phyloP scores from a whole-genome alignment of 2,329 filamentous ascomycete genomes.

The Aureobasidium sp. region DNA sequence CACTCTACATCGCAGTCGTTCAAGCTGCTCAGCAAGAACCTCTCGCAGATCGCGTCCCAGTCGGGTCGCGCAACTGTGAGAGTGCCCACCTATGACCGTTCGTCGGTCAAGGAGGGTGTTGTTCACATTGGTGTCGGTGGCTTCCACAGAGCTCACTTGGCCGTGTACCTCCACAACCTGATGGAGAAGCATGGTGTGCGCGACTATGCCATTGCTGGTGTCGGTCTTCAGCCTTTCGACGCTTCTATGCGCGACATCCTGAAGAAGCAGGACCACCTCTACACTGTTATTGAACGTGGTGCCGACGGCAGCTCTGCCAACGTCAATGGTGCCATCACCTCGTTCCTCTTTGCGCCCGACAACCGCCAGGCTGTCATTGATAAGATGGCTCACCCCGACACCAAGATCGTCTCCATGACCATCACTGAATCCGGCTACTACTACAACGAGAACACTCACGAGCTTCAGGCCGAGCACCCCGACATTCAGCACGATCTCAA shows the following conservation, averaged over 20 bases:
- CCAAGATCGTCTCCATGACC: constrained; percentile 47
- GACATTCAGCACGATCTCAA: constrained; percentile 43
- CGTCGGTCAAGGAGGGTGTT: constrained; percentile 43
- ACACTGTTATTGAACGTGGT: constrained; percentile 48
- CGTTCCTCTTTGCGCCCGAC: constrained; percentile 45
- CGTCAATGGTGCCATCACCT: constrained; percentile 45
- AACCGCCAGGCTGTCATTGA: constrained; percentile 43
- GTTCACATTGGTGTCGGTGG: constrained; percentile 48
- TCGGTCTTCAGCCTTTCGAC: constrained; percentile 45
- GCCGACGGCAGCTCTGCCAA: constrained; percentile 41
- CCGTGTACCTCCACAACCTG: constrained; percentile 43
- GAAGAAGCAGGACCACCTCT: constrained; percentile 41
- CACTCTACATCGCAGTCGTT: constrained; percentile 25
- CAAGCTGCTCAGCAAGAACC: constrained; percentile 33
- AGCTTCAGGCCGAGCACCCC: constrained; percentile 40
- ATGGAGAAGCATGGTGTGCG: constrained; percentile 38
- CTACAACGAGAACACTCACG: constrained; percentile 51
- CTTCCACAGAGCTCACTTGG: constrained; percentile 47
- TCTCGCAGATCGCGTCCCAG: constrained; percentile 28
- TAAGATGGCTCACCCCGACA: constrained; percentile 49
- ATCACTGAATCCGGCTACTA: constrained; percentile 51
- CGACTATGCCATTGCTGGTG: constrained; percentile 45
- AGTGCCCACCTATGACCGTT: constrained; percentile 38
- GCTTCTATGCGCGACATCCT: constrained; percentile 44
- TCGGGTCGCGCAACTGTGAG: constrained; percentile 20